Evolutionary conservation across 306 rosid genomes (phyloP).

Genomic region (Astragalus membranaceus): DNA sequence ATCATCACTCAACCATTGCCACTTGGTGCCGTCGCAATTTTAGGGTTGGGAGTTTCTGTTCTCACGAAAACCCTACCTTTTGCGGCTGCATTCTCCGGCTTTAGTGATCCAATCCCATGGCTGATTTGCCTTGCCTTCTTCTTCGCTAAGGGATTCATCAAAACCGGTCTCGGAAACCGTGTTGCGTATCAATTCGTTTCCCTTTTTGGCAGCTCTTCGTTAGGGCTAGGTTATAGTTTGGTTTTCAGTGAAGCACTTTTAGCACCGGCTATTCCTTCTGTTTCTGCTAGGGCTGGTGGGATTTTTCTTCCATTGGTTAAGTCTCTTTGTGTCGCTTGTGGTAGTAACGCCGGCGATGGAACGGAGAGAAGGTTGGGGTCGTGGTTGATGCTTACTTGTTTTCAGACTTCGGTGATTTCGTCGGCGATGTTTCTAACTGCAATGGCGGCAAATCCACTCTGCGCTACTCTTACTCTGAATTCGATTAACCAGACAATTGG

Average conservation of each 20-base stretch:
- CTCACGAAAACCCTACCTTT: slow-evolving; percentile 85
- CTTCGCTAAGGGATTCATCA: slow-evolving; percentile 93
- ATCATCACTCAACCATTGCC: slow-evolving; percentile 92
- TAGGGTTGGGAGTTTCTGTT: slow-evolving; percentile 84
- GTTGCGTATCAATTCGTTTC: slow-evolving; percentile 89
- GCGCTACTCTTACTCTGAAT: slow-evolving; percentile 63
- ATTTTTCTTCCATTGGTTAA: slow-evolving; percentile 88
- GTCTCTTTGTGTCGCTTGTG: slow-evolving; percentile 86
- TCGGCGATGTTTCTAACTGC: slow-evolving; percentile 96
- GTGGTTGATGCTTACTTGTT: slow-evolving; percentile 97
- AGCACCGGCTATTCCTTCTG: slow-evolving; percentile 96
- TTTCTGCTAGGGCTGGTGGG: slow-evolving; percentile 92
- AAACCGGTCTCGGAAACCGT: slow-evolving; percentile 91
- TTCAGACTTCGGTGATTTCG: slow-evolving; percentile 90
- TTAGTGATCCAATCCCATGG: slow-evolving; percentile 98
- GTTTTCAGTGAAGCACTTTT: slow-evolving; percentile 90
- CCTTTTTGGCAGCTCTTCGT: slow-evolving; percentile 85
- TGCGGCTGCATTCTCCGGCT: slow-evolving; percentile 87
- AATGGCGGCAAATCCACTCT: slow-evolving; percentile 95
- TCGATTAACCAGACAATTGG: slow-evolving; percentile 85
- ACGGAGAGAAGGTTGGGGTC: slow-evolving; percentile 74
- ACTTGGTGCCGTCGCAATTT: slow-evolving; percentile 82
- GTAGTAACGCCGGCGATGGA: slow-evolving; percentile 91
- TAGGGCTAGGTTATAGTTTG: slow-evolving; percentile 90
- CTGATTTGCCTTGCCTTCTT: slow-evolving; percentile 89